Evolutionary conservation across 441 rosid species (phyloP), one percentile per base, ranked within the genome.

Genomic region (Jatropha podagrica): DNA sequence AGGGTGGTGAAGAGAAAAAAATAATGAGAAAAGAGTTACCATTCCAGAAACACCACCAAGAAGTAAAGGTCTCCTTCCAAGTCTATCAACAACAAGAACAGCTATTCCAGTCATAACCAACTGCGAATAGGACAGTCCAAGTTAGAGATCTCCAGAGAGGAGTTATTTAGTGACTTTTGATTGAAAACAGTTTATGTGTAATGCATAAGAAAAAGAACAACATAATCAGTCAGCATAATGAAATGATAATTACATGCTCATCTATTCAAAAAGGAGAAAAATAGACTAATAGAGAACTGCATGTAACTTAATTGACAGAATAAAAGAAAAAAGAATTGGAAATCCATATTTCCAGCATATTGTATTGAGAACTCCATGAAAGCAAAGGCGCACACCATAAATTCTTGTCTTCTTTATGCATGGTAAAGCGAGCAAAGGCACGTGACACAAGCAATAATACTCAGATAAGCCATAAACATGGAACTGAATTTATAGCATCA

Each of bases 41-140:
- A 96, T 96, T 77, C 97, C 99, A 75, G 97, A 87, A 84, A 91
- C 97, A 75, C 98, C 99, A 74, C 91, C 88, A 73, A 96, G 88
- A 48, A 96, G 90, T 81, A 96, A 78, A 60, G 99, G 99, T 77
- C 98, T 90, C 89, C 99, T 89, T 82, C 99, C 99, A 68, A 94
- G 86, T 84, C 85, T 89, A 83, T 96, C 99, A 79, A 96, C 93
- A 41, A 78, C 94, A 76, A 91, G 77, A 71, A 96, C 97, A 55
- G 99, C 94, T 68, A 58, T 80, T 68, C 97, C 99, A 46, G 98
- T 96, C 99, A 96, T 92, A 71, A 86, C 76, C 88, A 96, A 86
- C 99, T 96, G 78, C 78, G 83, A 74, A 41, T 55, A 61, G 10
- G 76, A 60, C 62, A 55, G 6, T 40, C 42, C 59, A 71, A 17